phyloP scores from a whole-genome alignment of 495 filamentous ascomycete species.

The Penicillium samsonianum region DNA sequence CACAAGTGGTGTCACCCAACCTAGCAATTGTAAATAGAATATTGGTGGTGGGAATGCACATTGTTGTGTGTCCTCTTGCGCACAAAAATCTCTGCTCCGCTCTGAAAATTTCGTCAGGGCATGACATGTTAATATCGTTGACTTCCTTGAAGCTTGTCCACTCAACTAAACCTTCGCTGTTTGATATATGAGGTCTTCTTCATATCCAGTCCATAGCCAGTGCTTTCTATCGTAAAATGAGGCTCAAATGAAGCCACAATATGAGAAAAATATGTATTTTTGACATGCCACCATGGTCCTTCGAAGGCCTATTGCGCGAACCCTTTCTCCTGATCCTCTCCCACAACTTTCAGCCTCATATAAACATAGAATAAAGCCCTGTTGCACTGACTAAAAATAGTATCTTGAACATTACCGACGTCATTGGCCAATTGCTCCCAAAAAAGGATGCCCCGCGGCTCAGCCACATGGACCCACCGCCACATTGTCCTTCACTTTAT shows the following conservation, averaged over 20 bases:
- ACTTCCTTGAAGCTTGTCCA: neutral
- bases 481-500: conserved; percentile 1
- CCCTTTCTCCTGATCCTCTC: neutral
- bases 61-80: neutral
- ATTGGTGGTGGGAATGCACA: too few relatives aligned
- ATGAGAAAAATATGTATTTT: neutral
- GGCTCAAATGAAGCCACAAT: neutral
- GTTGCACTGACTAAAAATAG: conserved; percentile 5
- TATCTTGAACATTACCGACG: neutral
- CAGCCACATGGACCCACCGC: conserved; percentile 9
- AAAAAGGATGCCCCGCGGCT: conserved; percentile 6
- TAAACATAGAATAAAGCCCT: neutral
- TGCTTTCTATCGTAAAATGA: neutral
- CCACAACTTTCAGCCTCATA: neutral
- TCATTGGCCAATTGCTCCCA: conserved; percentile 9
- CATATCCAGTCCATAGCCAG: neutral
- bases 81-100: neutral
- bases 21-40: too few relatives aligned
- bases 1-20: neutral
- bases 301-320: neutral
- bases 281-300: neutral
- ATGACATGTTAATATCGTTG: neutral
- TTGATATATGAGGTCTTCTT: neutral
- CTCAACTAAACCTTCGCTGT: neutral
- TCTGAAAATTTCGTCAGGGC: neutral